Evolutionary conservation across 306 rosid genomes (phyloP), one percentile per base, ranked within the genome.

Genomic region (Gleditsia sinensis): DNA sequence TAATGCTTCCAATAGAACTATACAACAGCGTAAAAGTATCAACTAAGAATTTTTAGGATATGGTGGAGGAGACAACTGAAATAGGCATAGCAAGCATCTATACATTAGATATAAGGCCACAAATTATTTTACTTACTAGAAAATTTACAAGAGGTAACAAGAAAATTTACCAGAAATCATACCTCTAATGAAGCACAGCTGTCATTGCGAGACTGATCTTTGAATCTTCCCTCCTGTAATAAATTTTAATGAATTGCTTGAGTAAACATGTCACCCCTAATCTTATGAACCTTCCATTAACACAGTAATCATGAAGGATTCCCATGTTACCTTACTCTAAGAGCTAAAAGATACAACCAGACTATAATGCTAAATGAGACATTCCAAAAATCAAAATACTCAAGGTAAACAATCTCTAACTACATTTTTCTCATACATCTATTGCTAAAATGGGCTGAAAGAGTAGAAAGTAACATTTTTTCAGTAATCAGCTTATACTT

Each of bases 201-300:
- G 71, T 89, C 94, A 65, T 62, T 70, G 53, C 46, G 67, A 68
- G 78, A 61, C 73, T 86, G 97, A 83, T 90, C 95, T 69, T 82
- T 87, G 60, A 82, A 70, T 85, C 85, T 81, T 33, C 72, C 75
- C 71, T 90, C 96, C 96, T 94, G 86, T 80, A 88, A 51, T 60
- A 69, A 55, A 81, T 1, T 1, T 13, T 51, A 61, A 69, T 55
- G 32, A 19, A 63, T 54, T 54, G 56, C 74, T 75, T 60, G 24
- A 59, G 72, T 30, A 53, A n/a, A 68, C 50, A 37, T 55, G 27
- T 9, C 67, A 45, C 50, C 50, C 63, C 36, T 34, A 45, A 53
- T 46, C 56, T 60, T 53, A 11, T 36, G 69, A 81, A 46, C 17
- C 19, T 1, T 63, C 19, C 53, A 78, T 16, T 33, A 2, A 34